phyloP scores from a whole-genome alignment of 257 asterid species.

The Penstemon eatonii region DNA sequence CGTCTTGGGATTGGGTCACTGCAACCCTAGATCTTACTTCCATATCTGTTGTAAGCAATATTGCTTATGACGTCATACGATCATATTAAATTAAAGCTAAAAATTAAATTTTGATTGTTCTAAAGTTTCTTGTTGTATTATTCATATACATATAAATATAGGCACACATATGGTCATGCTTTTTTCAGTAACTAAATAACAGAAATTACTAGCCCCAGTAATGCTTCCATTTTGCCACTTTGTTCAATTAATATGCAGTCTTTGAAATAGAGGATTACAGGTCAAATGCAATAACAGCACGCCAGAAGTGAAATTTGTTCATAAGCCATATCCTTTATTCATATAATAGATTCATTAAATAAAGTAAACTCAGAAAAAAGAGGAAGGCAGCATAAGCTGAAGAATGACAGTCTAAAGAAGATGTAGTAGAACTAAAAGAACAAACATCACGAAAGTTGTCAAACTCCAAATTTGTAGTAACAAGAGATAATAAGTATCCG shows the following conservation, averaged over 20 bases:
- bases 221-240: constrained; percentile 5
- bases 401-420: constrained; percentile 22
- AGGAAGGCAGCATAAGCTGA: constrained; percentile 9
- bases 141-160: too few species aligned
- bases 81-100: too few species aligned
- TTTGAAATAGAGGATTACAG: constrained; percentile 8
- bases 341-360: constrained; percentile 11
- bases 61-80: too few species aligned
- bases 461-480: constrained; percentile 5
- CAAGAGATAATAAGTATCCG: neutral
- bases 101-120: too few species aligned
- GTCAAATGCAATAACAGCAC: constrained; percentile 20
- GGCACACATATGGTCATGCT: too few species aligned
- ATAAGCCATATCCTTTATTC: constrained; percentile 20
- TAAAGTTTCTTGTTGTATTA: too few species aligned
- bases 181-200: constrained; percentile 19
- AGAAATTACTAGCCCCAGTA: constrained; percentile 18
- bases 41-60: too few species aligned
- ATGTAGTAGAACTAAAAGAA: constrained; percentile 15
- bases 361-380: constrained; percentile 24
- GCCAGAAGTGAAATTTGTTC: constrained; percentile 14
- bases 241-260: constrained; percentile 2
- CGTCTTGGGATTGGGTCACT: too few species aligned
- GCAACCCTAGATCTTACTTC: too few species aligned
- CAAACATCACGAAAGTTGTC: constrained; percentile 23